phyloP scores from a whole-genome alignment of 2,329 filamentous ascomycete species.

The Sarocladium strictum region DNA sequence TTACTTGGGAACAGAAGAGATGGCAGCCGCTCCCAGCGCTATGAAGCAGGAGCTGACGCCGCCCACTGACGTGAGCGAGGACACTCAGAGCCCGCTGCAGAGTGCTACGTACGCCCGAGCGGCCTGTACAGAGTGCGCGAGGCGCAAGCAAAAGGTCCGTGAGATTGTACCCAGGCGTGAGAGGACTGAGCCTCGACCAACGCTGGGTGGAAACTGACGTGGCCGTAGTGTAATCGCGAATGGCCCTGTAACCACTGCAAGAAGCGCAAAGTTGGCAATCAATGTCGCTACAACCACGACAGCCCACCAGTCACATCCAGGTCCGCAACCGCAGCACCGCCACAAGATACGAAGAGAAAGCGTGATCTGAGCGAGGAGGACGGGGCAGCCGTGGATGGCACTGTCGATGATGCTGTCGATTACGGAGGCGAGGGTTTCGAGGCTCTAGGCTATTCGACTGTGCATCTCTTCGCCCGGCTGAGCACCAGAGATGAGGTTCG shows the following conservation, averaged over 20 bases:
- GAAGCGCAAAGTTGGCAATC: slow-evolving; percentile 31
- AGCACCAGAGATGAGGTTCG: slow-evolving; percentile 20
- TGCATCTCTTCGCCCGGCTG: slow-evolving; percentile 25
- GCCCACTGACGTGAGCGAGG: not conserved
- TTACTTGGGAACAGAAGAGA: not conserved
- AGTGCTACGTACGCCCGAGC: slow-evolving; percentile 11
- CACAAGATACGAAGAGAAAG: slow-evolving; percentile 11
- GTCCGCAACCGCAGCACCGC: slow-evolving; percentile 8
- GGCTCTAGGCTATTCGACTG: slow-evolving; percentile 28
- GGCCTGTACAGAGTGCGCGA: slow-evolving; percentile 38
- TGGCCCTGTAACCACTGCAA: slow-evolving; percentile 35
- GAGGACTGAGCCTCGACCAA: no score
- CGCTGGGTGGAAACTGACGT: slow-evolving; percentile 12
- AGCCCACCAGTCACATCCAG: slow-evolving; percentile 17
- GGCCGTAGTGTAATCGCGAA: slow-evolving; percentile 30
- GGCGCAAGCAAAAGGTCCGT: slow-evolving; percentile 32
- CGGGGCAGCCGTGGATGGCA: slow-evolving; percentile 11
- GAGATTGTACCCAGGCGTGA: no score
- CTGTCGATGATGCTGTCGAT: slow-evolving; percentile 10
- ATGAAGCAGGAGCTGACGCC: slow-evolving; percentile 8
- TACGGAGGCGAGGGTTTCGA: slow-evolving; percentile 24
- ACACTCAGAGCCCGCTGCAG: not conserved
- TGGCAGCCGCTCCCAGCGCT: not conserved
- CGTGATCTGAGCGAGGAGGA: slow-evolving; percentile 13
- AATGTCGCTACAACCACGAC: slow-evolving; percentile 26